Conservation (phyloP, 257 asterid genomes). For the Solanum virginianum region DNA sequence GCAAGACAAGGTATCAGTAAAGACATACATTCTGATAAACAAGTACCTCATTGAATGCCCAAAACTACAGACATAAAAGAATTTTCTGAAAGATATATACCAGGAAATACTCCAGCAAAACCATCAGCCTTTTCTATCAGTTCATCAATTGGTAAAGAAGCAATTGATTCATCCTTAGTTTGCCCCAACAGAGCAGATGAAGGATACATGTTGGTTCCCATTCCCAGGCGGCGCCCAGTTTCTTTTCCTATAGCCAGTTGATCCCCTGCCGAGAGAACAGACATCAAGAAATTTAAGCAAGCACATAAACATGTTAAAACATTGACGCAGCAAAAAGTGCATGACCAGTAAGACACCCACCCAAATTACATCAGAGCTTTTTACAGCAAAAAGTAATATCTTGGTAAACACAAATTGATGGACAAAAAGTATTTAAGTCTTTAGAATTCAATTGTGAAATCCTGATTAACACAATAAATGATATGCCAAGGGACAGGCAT, state of each 20-base stretch:
- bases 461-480: background rate
- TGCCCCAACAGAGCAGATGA: constrained; percentile 93
- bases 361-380: background rate
- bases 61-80: background rate
- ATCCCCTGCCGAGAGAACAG: constrained; percentile 47
- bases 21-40: background rate
- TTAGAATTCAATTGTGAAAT: background rate
- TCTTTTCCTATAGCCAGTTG: constrained; percentile 96
- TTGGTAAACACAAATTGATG: background rate
- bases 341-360: background rate
- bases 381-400: background rate
- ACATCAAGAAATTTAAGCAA: background rate
- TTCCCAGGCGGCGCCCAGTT: constrained; percentile 93
- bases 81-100: constrained; percentile 17
- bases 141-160: constrained; percentile 89
- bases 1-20: background rate
- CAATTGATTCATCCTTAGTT: constrained; percentile 88
- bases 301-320: background rate
- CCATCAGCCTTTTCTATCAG: constrained; percentile 99
- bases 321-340: background rate
- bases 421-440: background rate
- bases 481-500: background rate
- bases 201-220: constrained; percentile 99
- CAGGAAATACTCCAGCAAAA: constrained; percentile 98
- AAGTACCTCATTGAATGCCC: background rate